Evolutionary conservation across 768 basidiomycete genomes (phyloP).

Genomic region (Hypsizygus marmoreus): DNA sequence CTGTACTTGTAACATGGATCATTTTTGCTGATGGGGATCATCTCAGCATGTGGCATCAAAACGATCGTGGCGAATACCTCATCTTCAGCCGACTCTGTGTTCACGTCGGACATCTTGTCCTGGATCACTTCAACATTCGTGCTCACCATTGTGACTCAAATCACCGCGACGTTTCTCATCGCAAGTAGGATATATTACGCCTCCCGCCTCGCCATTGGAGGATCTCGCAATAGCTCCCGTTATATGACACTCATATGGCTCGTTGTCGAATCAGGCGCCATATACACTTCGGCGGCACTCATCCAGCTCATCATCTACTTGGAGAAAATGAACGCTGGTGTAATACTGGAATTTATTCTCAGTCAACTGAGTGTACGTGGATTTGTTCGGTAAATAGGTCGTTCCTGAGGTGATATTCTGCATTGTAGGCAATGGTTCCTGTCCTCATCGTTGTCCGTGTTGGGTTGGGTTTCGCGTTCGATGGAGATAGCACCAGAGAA

Average conservation of each 20-base stretch:
- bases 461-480: slow-evolving; percentile 23
- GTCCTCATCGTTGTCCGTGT: slow-evolving; percentile 26
- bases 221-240: slow-evolving; percentile 11
- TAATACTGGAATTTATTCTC: slow-evolving; percentile 28
- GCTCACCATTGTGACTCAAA: slow-evolving; percentile 28
- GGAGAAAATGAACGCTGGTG: slow-evolving; percentile 29
- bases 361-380: slow-evolving; percentile 27
- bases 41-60: slow-evolving; percentile 26
- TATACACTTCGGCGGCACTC: slow-evolving; percentile 27
- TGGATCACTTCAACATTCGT: slow-evolving; percentile 30
- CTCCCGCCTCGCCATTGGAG: slow-evolving; percentile 10
- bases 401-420: neutral
- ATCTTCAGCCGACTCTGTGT: slow-evolving; percentile 24
- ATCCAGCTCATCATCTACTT: slow-evolving; percentile 27
- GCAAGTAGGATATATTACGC: slow-evolving; percentile 24
- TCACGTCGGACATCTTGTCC: slow-evolving; percentile 24
- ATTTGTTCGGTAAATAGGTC: neutral
- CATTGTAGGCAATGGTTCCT: slow-evolving; percentile 21
- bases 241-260: slow-evolving; percentile 25
- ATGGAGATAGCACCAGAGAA: slow-evolving; percentile 17
- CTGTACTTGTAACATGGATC: neutral
- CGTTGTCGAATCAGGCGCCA: slow-evolving; percentile 25
- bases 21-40: no score
- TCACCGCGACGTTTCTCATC: slow-evolving; percentile 25
- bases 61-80: slow-evolving; percentile 24